Conservation (phyloP, 805 yeast genomes). For the Candida xiaguanensis region DNA sequence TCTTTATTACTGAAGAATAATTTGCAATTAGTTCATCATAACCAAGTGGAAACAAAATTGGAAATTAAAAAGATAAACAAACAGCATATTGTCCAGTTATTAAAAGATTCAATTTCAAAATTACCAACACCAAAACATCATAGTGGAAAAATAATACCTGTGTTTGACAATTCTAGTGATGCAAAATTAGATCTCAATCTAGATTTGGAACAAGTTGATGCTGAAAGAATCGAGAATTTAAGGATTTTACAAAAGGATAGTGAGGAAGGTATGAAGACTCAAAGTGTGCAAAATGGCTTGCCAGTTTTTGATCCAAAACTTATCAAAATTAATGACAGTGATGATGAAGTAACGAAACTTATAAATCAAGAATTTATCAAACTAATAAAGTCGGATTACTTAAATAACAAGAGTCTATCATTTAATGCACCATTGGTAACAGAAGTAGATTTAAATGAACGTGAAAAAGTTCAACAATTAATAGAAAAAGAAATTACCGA, state of each 20-base stretch:
- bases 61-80: conserved; percentile 9
- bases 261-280: conserved; percentile 37
- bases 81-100: conserved; percentile 7
- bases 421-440: conserved; percentile 17
- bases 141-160: conserved; percentile 32
- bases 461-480: conserved; percentile 15
- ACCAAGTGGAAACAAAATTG: neutral
- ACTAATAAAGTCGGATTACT: conserved; percentile 41
- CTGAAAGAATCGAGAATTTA: conserved; percentile 19
- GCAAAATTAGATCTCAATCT: conserved; percentile 12
- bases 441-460: conserved; percentile 29
- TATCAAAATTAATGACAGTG: neutral
- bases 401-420: conserved; percentile 22
- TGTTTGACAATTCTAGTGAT: conserved; percentile 14
- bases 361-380: conserved; percentile 29
- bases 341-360: conserved; percentile 12
- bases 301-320: conserved; percentile 34
- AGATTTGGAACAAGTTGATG: conserved; percentile 14
- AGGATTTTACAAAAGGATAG: conserved; percentile 22
- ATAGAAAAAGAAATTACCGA: conserved; percentile 13
- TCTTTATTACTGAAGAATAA: neutral
- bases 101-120: conserved; percentile 13
- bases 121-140: conserved; percentile 41
- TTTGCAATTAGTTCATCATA: neutral
- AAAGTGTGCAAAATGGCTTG: conserved; percentile 43